Base-by-base conservation (phyloP, 352 stramenopile genomes). In the Phytophthora nicotianae region DNA sequence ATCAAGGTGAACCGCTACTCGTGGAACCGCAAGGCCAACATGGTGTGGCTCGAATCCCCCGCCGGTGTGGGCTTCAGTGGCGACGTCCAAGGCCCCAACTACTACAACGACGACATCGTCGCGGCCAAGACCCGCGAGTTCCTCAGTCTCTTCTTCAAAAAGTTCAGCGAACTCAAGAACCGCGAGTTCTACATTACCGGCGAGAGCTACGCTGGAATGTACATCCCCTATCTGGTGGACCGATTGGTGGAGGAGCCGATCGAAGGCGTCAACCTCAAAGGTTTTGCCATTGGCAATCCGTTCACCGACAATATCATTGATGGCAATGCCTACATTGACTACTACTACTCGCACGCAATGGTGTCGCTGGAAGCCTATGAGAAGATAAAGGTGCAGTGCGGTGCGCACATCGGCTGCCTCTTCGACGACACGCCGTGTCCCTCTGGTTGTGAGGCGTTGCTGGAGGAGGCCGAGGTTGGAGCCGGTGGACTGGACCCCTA, bases 121-220 rank as follows among this genome's bases (percentile, higher is more conserved):
- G 86, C 79, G 3, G 70, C 87, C 54, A 89, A 89, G 58, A 83
- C 83, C 49, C 90, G 89, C 65, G 79, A 91, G 53, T 95, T 95
- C 54, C 61, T 95, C 16, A 45, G 65, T 20, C 66, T 79, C 29
- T 93, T 92, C 55, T 89, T 93, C 45, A 48, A 62, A 35, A 86
- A 91, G 59, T 90, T 87, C 58, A 70, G 79, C 16, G 76, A 91
- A 37, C 87, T 95, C 37, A 65, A 84, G 40, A 68, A 75, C 46
- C 86, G 86, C 41, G 69, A 88, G 16, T 92, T 94, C 60, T 95
- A 90, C 73, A 89, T 95, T 45, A 88, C 86, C 8, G 86, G 86
- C 11, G 86, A 95, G 58, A 90, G 77, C 38, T 95, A 95, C 65
- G 86, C 87, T 3, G 91, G 90, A 0, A 91, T 97, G 72, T 97